phyloP scores from a whole-genome alignment of 257 asterid species.

The Mentha longifolia region DNA sequence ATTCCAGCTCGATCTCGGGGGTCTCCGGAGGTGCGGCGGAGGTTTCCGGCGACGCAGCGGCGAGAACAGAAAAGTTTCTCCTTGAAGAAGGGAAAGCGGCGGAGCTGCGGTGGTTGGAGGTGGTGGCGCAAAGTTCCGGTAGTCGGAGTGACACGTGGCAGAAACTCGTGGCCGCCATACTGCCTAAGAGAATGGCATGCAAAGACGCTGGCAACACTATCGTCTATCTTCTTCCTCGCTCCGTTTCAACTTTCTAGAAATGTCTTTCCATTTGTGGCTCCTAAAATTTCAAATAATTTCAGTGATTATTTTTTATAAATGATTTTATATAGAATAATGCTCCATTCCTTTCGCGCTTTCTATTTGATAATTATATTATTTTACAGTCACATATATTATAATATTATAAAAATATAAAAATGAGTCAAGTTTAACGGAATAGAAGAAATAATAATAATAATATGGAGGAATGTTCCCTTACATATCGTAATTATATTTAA shows the following conservation, averaged over 20 bases:
- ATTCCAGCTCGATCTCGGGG: constrained; percentile 74
- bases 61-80: constrained; percentile 36
- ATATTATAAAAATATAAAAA: no score
- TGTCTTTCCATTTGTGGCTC: constrained; percentile 28
- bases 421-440: no score
- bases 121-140: constrained; percentile 45
- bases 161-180: constrained; percentile 60
- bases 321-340: no score
- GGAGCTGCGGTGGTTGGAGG: constrained; percentile 42
- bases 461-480: no score
- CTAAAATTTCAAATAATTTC: background rate
- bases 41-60: constrained; percentile 55
- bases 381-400: no score
- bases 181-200: constrained; percentile 34
- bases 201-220: constrained; percentile 4
- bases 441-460: no score
- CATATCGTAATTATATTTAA: no score
- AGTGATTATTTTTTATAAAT: background rate
- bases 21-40: constrained; percentile 51
- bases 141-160: constrained; percentile 49
- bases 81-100: constrained; percentile 37
- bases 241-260: background rate
- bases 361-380: no score
- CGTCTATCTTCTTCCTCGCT: background rate
- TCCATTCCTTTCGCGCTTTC: no score